Evolutionary conservation across 345 rosid genomes (phyloP).

Genomic region (Populus euphratica): DNA sequence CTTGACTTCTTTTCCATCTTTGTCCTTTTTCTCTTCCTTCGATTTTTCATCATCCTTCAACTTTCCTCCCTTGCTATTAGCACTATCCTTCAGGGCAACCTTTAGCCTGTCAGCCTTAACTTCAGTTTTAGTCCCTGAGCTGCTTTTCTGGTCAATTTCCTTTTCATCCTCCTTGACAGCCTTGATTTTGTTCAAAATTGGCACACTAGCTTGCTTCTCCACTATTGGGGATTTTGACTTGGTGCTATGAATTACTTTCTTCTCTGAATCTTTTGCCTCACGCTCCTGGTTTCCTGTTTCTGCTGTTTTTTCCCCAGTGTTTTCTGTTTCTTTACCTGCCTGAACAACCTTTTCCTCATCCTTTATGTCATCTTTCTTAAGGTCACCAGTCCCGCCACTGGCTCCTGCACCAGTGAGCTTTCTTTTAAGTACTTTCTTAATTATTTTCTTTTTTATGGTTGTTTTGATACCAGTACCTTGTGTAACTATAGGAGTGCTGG

Average conservation of each 20-base stretch:
- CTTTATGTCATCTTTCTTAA: constrained; percentile 18
- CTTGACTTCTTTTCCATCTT: constrained; percentile 49
- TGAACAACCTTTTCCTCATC: constrained; percentile 36
- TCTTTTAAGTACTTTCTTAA: constrained; percentile 78
- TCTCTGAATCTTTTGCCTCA: constrained; percentile 23
- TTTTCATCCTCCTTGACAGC: constrained; percentile 41
- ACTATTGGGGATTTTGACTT: constrained; percentile 31
- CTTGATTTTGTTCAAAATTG: constrained; percentile 35
- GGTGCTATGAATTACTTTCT: constrained; percentile 22
- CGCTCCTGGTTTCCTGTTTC: constrained; percentile 27
- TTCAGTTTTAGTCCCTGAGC: constrained; percentile 20
- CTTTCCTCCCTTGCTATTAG: constrained; percentile 39
- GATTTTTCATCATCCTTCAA: constrained; percentile 34
- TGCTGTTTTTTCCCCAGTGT: constrained; percentile 30
- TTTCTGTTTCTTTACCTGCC: constrained; percentile 24
- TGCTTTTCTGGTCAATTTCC: constrained; percentile 28
- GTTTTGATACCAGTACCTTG: constrained; percentile 53
- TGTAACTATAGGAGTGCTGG: constrained; percentile 24
- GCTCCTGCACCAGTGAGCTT: constrained; percentile 47
- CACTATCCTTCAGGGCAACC: constrained; percentile 31
- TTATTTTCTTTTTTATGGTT: constrained; percentile 60
- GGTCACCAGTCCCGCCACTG: constrained; percentile 30
- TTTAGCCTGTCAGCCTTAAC: constrained; percentile 39
- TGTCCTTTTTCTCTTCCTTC: constrained; percentile 49
- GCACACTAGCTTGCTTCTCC: constrained; percentile 39